Evolutionary conservation across 371 early-diverging fungal species (phyloP).

Genomic region (Mortierella sp.): DNA sequence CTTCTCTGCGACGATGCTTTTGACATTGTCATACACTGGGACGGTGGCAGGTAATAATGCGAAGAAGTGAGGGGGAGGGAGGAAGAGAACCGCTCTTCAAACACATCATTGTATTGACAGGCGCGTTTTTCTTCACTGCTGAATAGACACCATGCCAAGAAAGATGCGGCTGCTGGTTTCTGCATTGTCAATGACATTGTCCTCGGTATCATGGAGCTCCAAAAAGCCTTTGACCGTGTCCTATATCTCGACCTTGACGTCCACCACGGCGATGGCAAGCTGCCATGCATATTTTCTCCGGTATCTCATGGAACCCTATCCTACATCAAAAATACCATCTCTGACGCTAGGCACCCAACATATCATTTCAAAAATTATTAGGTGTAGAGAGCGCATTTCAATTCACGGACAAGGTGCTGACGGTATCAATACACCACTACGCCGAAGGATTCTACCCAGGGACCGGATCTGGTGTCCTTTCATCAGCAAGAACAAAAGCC

Average conservation of each 20-base stretch:
- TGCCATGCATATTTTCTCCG: too few relatives aligned
- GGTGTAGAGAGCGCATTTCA: slow-evolving; percentile 91
- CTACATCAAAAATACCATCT: background rate
- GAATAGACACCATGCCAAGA: slow-evolving; percentile 84
- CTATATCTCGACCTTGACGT: slow-evolving; percentile 95
- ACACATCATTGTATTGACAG: too few relatives aligned
- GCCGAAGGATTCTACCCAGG: slow-evolving; percentile 89
- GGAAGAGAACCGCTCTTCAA: too few relatives aligned
- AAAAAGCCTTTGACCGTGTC: slow-evolving; percentile 70
- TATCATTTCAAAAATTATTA: slow-evolving; percentile 4
- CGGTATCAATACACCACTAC: slow-evolving; percentile 90
- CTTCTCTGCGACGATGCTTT: slow-evolving; percentile 68
- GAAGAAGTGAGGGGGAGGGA: background rate
- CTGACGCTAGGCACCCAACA: background rate
- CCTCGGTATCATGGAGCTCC: slow-evolving; percentile 86
- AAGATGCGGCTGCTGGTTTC: slow-evolving; percentile 87
- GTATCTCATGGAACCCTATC: too few relatives aligned
- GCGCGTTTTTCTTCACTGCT: background rate
- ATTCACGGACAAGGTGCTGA: slow-evolving; percentile 83
- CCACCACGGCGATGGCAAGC: slow-evolving; percentile 94
- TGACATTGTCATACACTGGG: slow-evolving; percentile 90
- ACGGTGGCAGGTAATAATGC: slow-evolving; percentile 77
- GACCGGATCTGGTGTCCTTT: slow-evolving; percentile 74
- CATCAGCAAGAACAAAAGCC: slow-evolving; percentile 61
- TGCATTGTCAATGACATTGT: slow-evolving; percentile 97